phyloP scores from a whole-genome alignment of 2,329 filamentous ascomycete species.

The Scopulariopsis brevicaulis region DNA sequence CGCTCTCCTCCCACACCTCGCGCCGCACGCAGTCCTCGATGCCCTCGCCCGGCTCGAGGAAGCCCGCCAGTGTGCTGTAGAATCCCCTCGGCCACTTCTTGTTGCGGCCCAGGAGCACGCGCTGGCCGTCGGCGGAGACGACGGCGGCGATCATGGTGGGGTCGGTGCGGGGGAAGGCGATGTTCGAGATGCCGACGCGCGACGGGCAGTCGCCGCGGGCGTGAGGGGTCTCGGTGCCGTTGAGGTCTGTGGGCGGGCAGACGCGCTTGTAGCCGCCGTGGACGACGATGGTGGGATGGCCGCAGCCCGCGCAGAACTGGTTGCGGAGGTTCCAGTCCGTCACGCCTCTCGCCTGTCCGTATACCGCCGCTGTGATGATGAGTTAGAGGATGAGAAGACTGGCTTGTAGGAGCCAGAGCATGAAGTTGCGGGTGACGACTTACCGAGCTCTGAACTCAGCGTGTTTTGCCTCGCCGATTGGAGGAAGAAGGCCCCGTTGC shows the following conservation, averaged over 20 bases:
- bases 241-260: conserved; percentile 60
- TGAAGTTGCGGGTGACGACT: conserved; percentile 8
- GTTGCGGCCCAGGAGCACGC: conserved; percentile 73
- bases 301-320: conserved; percentile 84
- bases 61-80: conserved; percentile 84
- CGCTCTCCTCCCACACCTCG: conserved; percentile 80
- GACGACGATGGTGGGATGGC: conserved; percentile 66
- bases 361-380: conserved; percentile 46
- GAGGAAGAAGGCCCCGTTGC: conserved; percentile 52
- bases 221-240: conserved; percentile 28
- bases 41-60: conserved; percentile 76
- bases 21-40: conserved; percentile 75
- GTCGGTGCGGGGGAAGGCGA: conserved; percentile 85
- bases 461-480: conserved; percentile 53
- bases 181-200: conserved; percentile 75
- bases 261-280: conserved; percentile 73
- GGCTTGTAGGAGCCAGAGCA: not conserved
- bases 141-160: conserved; percentile 94
- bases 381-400: not conserved
- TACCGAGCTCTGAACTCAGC: conserved; percentile 51
- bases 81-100: conserved; percentile 74
- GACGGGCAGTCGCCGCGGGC: conserved; percentile 66
- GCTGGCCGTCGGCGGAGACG: conserved; percentile 66
- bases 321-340: conserved; percentile 93
- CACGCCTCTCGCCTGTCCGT: conserved; percentile 77